Percentiles rank a stretch among this genome's conserved stretches.
phyloP scores from a whole-genome alignment of 805 yeast species.

The Alloascoidea hylecoeti region DNA sequence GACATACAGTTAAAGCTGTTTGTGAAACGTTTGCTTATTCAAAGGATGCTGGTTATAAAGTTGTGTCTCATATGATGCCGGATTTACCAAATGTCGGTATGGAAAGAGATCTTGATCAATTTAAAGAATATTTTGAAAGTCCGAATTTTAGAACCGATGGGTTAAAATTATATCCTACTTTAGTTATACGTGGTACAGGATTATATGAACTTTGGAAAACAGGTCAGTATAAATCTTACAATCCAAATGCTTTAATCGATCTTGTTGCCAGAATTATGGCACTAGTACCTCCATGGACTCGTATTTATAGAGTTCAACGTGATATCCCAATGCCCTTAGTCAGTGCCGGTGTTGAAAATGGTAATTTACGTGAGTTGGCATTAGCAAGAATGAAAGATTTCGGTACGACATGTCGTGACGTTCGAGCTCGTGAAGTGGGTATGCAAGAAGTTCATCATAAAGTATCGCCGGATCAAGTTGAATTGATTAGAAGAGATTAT shows the following conservation, averaged over 20 bases:
- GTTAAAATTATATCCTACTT: slow-evolving; percentile 85
- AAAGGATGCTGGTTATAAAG: slow-evolving; percentile 97
- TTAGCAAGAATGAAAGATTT: slow-evolving; percentile 96
- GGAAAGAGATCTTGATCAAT: slow-evolving; percentile 96
- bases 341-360: slow-evolving; percentile 95
- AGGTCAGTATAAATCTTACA: slow-evolving; percentile 86
- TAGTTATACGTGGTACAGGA: slow-evolving; percentile 96
- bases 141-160: slow-evolving; percentile 98
- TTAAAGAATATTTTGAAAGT: slow-evolving; percentile 90
- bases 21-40: slow-evolving; percentile 92
- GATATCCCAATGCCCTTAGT: slow-evolving; percentile 99
- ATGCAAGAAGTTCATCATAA: slow-evolving; percentile 97
- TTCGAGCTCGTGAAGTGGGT: slow-evolving; percentile 96
- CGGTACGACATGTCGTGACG: slow-evolving; percentile 92
- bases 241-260: slow-evolving; percentile 88
- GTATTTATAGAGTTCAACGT: slow-evolving; percentile 95
- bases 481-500: slow-evolving; percentile 87
- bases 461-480: slow-evolving; percentile 94
- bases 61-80: slow-evolving; percentile 99
- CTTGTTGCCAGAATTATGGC: slow-evolving; percentile 93
- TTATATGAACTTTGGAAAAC: slow-evolving; percentile 94
- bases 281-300: slow-evolving; percentile 97
- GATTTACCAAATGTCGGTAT: slow-evolving; percentile 97
- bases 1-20: slow-evolving; percentile 93
- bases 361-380: slow-evolving; percentile 89